Conservation (phyloP, 805 yeast species). For the Monosporozyma yasuniensis region DNA sequence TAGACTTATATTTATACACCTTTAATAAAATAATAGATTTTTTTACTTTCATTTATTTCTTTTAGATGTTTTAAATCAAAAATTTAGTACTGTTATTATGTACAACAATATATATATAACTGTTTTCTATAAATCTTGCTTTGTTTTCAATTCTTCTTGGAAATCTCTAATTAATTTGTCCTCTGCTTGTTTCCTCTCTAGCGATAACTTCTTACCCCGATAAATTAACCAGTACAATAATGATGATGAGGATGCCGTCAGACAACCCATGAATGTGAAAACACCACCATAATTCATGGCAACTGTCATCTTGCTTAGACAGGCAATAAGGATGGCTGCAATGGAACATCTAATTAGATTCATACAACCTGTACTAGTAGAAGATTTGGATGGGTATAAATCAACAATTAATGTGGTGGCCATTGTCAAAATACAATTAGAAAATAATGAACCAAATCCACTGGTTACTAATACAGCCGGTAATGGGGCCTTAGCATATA, state of each 20-base stretch:
- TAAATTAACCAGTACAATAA: conserved; percentile 24
- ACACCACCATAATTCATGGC: conserved; percentile 64
- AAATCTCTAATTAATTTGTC: neutral
- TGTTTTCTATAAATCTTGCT: neutral
- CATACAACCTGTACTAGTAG: conserved; percentile 64
- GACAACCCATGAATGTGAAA: conserved; percentile 55
- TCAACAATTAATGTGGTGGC: conserved; percentile 65
- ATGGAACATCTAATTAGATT: conserved; percentile 63
- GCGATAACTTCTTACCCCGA: conserved; percentile 27
- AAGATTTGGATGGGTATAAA: conserved; percentile 56
- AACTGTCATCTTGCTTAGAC: conserved; percentile 48
- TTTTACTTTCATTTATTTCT: too few species aligned
- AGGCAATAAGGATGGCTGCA: conserved; percentile 64
- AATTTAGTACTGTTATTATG: too few species aligned
- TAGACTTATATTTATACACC: too few species aligned
- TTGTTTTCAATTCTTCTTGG: neutral
- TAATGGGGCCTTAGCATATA: conserved; percentile 38
- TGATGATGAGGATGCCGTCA: conserved; percentile 29
- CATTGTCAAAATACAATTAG: conserved; percentile 48
- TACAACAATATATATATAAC: too few species aligned
- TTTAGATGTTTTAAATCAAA: too few species aligned
- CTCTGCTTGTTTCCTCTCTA: conserved; percentile 13
- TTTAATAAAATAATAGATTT: too few species aligned
- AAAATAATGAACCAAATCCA: conserved; percentile 46
- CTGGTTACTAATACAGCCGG: conserved; percentile 51